Base-by-base conservation (phyloP, 208 protist species). In the Crithidia fasciculata region DNA sequence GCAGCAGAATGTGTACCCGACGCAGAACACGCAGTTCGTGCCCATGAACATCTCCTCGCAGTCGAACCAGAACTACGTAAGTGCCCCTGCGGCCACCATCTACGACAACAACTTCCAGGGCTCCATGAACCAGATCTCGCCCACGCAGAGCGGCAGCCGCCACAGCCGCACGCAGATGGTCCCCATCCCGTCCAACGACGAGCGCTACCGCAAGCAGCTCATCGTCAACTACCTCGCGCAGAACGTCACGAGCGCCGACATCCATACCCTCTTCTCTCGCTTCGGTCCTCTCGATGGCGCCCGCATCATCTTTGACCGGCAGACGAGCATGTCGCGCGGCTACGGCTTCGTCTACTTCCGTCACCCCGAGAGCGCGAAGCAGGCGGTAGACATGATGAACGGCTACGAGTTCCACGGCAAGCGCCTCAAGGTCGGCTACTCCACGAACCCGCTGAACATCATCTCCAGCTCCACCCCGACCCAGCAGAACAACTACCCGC, bases 321-420 rank as follows among this genome's bases (percentile, higher is more conserved):
- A 90, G 65, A 94, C 89, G 3, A 82, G 77, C 47, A 76, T 89
- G 60, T 65, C 87, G 18, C 81, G 84, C 50, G 89, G 89, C 9
- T 94, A 89, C 66, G 89, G 89, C 5, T 94, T 94, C 71, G 89
- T 94, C 10, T 94, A 92, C 68, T 94, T 90, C 74, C 78, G 72
- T 41, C 61, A 90, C 54, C 80, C 79, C 4, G 81, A 92, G 36
- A 81, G 82, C 63, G 87, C 89, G 5, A 82, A 81, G 59, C 78
- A 83, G 54, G 87, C 89, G 3, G 72, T 92, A 8, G 82, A 85
- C 40, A 74, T 50, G 37, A 87, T 94, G 85, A 91, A 89, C 68
- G 87, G 89, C 4, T 87, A 83, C 65, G 83, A 91, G 76, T 87
- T 88, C 50, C 84, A 91, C 69, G 85, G 87, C 8, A 94, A 94